phyloP scores from a whole-genome alignment of 371 early-diverging fungal species.

The Mucor sp. region DNA sequence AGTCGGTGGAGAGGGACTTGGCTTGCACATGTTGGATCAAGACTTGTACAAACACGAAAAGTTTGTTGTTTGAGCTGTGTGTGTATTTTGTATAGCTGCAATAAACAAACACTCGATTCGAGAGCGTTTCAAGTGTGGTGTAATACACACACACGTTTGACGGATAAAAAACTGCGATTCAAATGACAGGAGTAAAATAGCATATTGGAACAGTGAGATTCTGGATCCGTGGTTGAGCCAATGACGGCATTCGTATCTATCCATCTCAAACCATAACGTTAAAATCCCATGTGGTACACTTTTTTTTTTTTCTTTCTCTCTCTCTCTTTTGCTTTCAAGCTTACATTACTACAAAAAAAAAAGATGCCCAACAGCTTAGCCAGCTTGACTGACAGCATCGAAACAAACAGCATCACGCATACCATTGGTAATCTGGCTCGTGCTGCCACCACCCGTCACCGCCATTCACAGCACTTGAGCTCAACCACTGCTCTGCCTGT shows the following conservation, averaged over 20 bases:
- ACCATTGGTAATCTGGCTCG: conserved; percentile 26
- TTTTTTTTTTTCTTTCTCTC: not conserved
- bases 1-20: conserved; percentile 56
- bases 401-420: conserved; percentile 16
- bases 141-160: not conserved
- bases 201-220: not conserved
- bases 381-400: conserved; percentile 10
- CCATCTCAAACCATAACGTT: not conserved
- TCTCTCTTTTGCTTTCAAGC: not conserved
- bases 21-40: conserved; percentile 50
- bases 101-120: not conserved
- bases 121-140: not conserved
- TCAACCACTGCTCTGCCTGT: conserved; percentile 12
- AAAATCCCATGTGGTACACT: not conserved
- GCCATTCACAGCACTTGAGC: conserved; percentile 3
- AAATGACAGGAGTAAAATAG: not conserved
- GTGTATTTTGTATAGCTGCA: not conserved
- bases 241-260: not conserved
- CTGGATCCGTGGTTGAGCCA: not conserved
- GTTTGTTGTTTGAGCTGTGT: conserved; percentile 2
- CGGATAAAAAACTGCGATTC: not conserved
- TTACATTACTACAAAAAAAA: not conserved
- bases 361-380: conserved; percentile 16
- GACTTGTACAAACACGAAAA: conserved; percentile 34
- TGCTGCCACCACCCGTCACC: conserved; percentile 22